Conservation (phyloP, 2,329 filamentous ascomycete genomes). For the Colletotrichum phormii region DNA sequence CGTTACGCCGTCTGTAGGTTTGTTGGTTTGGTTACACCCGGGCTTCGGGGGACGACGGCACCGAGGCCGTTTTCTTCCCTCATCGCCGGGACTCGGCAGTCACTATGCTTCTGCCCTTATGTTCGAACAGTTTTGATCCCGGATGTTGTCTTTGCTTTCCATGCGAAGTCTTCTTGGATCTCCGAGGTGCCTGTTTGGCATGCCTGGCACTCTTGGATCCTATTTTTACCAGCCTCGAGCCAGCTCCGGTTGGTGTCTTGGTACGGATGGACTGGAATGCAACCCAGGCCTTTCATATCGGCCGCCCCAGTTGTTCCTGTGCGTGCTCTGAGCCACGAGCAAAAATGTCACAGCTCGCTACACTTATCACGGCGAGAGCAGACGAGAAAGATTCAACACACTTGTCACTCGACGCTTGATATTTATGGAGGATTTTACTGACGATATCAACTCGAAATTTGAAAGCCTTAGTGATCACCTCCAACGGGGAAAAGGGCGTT, state of each 20-base stretch:
- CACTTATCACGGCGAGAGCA: no score
- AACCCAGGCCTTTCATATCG: not conserved
- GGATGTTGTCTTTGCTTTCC: no score
- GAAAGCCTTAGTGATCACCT: no score
- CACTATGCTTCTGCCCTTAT: no score
- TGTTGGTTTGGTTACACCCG: not conserved
- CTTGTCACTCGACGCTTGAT: no score
- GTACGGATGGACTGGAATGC: constrained; percentile 12
- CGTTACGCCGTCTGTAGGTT: constrained; percentile 14
- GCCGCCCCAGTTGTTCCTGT: not conserved
- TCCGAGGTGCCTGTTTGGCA: not conserved
- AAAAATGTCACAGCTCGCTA: not conserved
- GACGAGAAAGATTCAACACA: no score
- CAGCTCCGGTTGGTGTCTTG: not conserved
- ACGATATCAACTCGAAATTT: no score
- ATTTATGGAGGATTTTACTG: no score
- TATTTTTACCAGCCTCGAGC: not conserved
- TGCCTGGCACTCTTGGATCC: not conserved
- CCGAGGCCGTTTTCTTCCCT: not conserved
- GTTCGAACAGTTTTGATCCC: no score
- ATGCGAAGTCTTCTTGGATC: not conserved
- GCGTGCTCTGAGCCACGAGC: constrained; percentile 1
- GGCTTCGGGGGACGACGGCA: constrained; percentile 12
- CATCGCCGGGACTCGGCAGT: no score
- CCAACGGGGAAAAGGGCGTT: no score